Conservation (phyloP, 2,329 filamentous ascomycete species). For the Claviceps cyperi region DNA sequence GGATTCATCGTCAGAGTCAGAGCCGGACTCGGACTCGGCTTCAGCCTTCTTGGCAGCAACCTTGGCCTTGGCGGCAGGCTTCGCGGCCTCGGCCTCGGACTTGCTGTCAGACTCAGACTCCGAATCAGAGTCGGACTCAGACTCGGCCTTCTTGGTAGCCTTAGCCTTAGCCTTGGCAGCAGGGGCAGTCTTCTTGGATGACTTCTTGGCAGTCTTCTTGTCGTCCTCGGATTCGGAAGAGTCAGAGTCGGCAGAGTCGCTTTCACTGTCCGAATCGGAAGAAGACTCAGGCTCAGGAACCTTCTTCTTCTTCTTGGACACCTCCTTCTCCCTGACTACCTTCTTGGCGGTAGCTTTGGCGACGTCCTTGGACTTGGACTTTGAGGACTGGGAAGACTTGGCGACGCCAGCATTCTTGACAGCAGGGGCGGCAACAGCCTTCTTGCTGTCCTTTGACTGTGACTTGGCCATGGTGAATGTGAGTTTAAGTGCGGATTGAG, state of each 20-base stretch:
- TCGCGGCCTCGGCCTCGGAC: slow-evolving; percentile 21
- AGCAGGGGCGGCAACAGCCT: slow-evolving; percentile 36
- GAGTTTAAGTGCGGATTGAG: background rate
- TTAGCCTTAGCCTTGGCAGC: slow-evolving; percentile 13
- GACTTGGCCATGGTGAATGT: slow-evolving; percentile 43
- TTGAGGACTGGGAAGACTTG: slow-evolving; percentile 52
- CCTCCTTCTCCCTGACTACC: slow-evolving; percentile 27
- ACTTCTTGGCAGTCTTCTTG: slow-evolving; percentile 17
- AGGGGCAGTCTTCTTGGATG: slow-evolving; percentile 8
- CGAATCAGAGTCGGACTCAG: slow-evolving; percentile 6
- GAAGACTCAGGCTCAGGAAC: slow-evolving; percentile 27
- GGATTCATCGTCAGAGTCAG: slow-evolving; percentile 20
- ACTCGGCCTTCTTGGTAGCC: slow-evolving; percentile 12
- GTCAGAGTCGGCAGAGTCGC: slow-evolving; percentile 12
- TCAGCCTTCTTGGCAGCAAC: slow-evolving; percentile 14
- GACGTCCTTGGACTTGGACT: slow-evolving; percentile 51
- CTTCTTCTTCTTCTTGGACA: slow-evolving; percentile 35
- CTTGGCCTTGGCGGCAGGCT: slow-evolving; percentile 9
- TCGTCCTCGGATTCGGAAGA: slow-evolving; percentile 21
- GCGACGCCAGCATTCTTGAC: slow-evolving; percentile 54
- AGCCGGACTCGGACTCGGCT: slow-evolving; percentile 19
- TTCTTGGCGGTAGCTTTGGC: slow-evolving; percentile 47
- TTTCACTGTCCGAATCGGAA: slow-evolving; percentile 23
- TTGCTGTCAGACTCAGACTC: slow-evolving; percentile 26
- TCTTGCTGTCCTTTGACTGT: slow-evolving; percentile 42